Evolutionary conservation across 306 rosid species (phyloP).

Genomic region (Ceratonia siliqua): DNA sequence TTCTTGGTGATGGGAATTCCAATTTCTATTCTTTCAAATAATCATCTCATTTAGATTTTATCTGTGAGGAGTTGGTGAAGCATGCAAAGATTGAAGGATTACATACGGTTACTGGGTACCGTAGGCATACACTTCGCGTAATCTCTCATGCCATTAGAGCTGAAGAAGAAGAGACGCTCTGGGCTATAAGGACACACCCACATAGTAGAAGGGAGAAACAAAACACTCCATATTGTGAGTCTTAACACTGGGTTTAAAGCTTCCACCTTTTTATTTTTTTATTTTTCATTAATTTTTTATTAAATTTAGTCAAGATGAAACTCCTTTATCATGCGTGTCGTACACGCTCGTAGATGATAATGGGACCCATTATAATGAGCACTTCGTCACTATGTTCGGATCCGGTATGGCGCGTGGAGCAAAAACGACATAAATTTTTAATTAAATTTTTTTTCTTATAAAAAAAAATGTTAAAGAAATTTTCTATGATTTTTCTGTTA

Average conservation of each 20-base stretch:
- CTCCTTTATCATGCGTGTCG: constrained; percentile 28
- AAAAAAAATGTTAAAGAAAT: not conserved
- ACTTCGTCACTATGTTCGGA: not conserved
- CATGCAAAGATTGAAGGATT: constrained; percentile 61
- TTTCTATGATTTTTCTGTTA: constrained; percentile 30
- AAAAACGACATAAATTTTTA: not conserved
- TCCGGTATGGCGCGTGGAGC: constrained; percentile 36
- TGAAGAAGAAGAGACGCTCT: constrained; percentile 45
- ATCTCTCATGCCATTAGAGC: constrained; percentile 54
- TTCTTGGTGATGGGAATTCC: constrained; percentile 5
- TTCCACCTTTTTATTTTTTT: not conserved
- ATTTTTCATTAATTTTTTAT: not conserved
- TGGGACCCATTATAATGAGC: constrained; percentile 20
- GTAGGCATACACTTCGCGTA: constrained; percentile 38
- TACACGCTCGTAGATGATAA: constrained; percentile 15
- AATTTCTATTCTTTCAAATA: constrained; percentile 18
- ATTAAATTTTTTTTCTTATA: not conserved
- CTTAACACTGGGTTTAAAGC: constrained; percentile 23
- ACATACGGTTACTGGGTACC: constrained; percentile 41
- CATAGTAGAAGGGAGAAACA: not conserved
- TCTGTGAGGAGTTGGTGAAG: constrained; percentile 48
- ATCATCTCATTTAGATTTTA: constrained; percentile 15
- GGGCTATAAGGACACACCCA: constrained; percentile 6
- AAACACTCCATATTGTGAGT: constrained; percentile 18
- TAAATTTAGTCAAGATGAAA: not conserved